A percentile compares a stretch with the other conserved stretches of the same genome.
These are phyloP conservation scores for Salvia sclarea DNA, from an alignment of 305 asterid species.

Conservation along the genomic window DNA sequence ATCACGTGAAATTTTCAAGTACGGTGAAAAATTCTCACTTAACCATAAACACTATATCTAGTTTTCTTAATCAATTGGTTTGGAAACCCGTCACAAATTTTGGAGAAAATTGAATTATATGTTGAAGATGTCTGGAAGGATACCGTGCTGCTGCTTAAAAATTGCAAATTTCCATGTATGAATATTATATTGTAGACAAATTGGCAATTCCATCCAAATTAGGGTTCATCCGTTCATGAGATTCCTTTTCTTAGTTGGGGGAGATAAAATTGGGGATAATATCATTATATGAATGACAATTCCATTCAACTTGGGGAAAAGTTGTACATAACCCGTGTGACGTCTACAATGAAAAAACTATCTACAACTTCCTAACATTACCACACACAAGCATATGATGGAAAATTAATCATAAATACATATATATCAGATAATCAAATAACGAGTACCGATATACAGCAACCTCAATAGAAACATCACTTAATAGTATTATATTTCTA, in stretches of 20 bases:
- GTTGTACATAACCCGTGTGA: too few species aligned
- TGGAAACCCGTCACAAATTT: background rate
- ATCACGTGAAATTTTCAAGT: background rate
- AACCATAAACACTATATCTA: background rate
- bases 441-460: background rate
- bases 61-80: background rate
- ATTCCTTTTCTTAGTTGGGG: too few species aligned
- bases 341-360: background rate
- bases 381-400: too few species aligned
- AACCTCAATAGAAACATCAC: background rate
- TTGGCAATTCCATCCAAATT: background rate
- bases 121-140: background rate
- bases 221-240: too few species aligned
- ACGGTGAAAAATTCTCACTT: background rate
- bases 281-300: too few species aligned
- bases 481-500: too few species aligned
- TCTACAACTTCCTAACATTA: background rate
- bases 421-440: too few species aligned
- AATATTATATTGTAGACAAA: background rate
- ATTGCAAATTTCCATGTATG: too few species aligned
- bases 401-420: background rate
- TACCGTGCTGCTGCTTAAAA: too few species aligned
- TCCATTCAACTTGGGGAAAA: background rate
- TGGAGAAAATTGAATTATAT: background rate
- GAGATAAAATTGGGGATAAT: too few species aligned